Evolutionary conservation across 1,139 yeast genomes (phyloP).

Genomic region (Debaryomyces sp.): DNA sequence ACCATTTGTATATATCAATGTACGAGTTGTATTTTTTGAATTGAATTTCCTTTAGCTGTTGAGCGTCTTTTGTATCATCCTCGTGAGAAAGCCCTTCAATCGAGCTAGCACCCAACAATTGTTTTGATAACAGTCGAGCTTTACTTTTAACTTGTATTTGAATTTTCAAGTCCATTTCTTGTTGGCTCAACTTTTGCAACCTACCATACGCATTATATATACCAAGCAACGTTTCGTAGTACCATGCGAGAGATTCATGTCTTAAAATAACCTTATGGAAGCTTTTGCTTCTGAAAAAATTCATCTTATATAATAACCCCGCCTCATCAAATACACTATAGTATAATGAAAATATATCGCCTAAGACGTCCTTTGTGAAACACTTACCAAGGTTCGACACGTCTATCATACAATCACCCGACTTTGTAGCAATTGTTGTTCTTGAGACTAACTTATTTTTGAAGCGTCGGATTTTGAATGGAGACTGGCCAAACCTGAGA

Average conservation of each 20-base stretch:
- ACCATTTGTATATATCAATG: slow-evolving; percentile 44
- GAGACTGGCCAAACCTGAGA: slow-evolving; percentile 72
- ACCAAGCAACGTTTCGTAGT: slow-evolving; percentile 58
- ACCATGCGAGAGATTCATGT: slow-evolving; percentile 69
- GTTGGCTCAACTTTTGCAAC: slow-evolving; percentile 40
- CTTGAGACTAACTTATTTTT: slow-evolving; percentile 15
- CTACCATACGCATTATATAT: slow-evolving; percentile 49
- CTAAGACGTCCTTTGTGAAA: slow-evolving; percentile 45
- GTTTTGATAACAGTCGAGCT: slow-evolving; percentile 40
- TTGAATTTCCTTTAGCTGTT: slow-evolving; percentile 33
- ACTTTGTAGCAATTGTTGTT: background rate
- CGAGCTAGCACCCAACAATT: slow-evolving; percentile 31
- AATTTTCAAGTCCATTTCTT: slow-evolving; percentile 45
- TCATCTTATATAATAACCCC: slow-evolving; percentile 54
- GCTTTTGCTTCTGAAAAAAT: slow-evolving; percentile 44
- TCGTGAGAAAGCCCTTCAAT: slow-evolving; percentile 10
- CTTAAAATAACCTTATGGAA: slow-evolving; percentile 40
- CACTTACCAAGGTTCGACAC: slow-evolving; percentile 20
- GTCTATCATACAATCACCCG: background rate
- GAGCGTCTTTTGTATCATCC: slow-evolving; percentile 27
- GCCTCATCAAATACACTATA: slow-evolving; percentile 68
- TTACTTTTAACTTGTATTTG: slow-evolving; percentile 43
- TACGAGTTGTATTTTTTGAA: slow-evolving; percentile 43
- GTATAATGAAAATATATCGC: slow-evolving; percentile 56
- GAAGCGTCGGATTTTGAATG: slow-evolving; percentile 51